Conservation (phyloP, 2,329 filamentous ascomycete genomes). For the Cercospora citrullina region DNA sequence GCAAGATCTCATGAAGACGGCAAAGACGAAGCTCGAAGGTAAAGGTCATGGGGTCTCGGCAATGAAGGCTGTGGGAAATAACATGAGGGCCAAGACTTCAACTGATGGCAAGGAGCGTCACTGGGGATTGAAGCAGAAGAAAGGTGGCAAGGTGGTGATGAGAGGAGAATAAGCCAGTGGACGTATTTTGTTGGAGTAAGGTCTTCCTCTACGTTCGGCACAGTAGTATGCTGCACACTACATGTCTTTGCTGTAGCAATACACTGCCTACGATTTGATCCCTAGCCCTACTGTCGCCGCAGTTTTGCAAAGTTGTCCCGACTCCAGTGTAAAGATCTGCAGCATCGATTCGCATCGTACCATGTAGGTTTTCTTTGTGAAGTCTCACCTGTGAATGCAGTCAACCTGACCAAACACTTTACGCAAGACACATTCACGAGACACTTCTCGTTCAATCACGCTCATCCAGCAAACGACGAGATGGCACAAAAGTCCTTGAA, state of each 20-base stretch:
- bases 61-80: not conserved
- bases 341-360: not conserved
- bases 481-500: not conserved
- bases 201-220: not conserved
- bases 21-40: not conserved
- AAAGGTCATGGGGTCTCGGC: not conserved
- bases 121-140: not conserved
- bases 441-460: not conserved
- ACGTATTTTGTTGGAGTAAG: not conserved
- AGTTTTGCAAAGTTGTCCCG: not conserved
- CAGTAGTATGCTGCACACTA: not conserved
- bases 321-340: not conserved
- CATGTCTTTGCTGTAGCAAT: not conserved
- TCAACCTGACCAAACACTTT: not conserved
- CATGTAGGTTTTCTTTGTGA: not conserved
- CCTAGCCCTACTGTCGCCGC: not conserved
- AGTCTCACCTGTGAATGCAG: not conserved
- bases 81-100: not conserved
- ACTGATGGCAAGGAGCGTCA: not conserved
- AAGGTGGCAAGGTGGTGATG: not conserved
- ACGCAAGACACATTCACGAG: not conserved
- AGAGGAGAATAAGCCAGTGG: not conserved
- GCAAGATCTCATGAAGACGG: not conserved
- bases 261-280: not conserved
- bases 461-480: not conserved